phyloP scores from a whole-genome alignment of 176 grass and related monocot genomes.

The Olyra latifolia region DNA sequence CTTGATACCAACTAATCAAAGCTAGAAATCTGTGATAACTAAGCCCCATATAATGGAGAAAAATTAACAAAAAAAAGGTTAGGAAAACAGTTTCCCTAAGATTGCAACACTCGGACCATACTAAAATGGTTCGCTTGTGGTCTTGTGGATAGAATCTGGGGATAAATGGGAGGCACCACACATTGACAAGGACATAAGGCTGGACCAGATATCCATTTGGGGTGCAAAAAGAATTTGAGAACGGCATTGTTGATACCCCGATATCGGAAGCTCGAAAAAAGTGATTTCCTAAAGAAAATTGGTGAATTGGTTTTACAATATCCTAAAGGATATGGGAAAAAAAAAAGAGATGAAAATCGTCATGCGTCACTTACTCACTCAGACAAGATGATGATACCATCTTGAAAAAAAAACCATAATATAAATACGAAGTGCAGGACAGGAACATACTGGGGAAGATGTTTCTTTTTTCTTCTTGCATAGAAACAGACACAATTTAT shows the following conservation, averaged over 20 bases:
- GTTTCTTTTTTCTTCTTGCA: not conserved
- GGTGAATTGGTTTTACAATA: not conserved
- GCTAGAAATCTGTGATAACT: not conserved
- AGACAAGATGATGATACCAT: not conserved
- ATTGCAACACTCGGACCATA: not conserved
- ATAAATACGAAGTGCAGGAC: not conserved
- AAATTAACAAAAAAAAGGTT: not conserved
- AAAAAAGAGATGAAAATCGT: not conserved
- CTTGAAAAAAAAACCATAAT: not conserved
- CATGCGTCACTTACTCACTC: not conserved
- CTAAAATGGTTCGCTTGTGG: conserved; percentile 1
- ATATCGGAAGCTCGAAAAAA: not conserved
- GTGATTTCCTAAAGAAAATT: not conserved
- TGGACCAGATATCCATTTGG: not conserved
- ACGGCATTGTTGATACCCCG: not conserved
- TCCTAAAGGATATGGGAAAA: not conserved
- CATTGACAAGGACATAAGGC: not conserved
- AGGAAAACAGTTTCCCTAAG: not conserved
- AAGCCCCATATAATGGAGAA: not conserved
- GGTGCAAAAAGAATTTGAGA: not conserved
- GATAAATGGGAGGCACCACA: conserved; percentile 1
- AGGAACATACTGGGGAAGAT: not conserved
- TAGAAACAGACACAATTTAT: not conserved
- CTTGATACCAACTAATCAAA: not conserved
- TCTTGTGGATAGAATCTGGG: not conserved